Conservation (phyloP, 495 filamentous ascomycete species). For the Podospora didyma region DNA sequence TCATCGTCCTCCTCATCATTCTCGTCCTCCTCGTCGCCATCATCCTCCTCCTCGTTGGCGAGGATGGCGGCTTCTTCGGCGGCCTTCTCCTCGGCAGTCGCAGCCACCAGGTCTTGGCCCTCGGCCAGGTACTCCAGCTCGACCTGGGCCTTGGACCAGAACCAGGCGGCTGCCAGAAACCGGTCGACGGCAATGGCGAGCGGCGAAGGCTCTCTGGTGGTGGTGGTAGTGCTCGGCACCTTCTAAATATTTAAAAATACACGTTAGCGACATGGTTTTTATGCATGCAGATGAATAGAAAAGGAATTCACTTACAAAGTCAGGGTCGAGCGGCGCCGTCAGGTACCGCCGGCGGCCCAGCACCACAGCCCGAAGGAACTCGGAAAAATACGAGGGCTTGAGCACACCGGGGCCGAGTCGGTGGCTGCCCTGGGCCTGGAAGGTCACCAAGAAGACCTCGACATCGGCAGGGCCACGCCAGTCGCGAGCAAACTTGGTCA, state of each 20-base stretch:
- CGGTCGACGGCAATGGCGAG: conserved; percentile 7
- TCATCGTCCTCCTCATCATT: not conserved
- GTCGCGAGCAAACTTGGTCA: not conserved
- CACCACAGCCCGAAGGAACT: not conserved
- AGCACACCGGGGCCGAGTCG: too few relatives aligned
- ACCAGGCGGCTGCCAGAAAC: conserved; percentile 3
- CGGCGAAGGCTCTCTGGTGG: conserved; percentile 1
- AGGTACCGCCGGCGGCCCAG: not conserved
- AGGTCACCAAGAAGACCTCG: not conserved
- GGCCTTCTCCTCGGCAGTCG: not conserved
- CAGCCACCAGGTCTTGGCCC: not conserved
- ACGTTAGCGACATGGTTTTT: not conserved
- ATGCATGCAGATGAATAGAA: not conserved
- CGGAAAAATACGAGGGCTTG: not conserved
- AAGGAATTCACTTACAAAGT: not conserved
- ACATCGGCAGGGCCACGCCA: not conserved
- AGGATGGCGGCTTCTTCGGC: not conserved
- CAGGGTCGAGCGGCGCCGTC: not conserved
- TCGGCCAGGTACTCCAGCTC: conserved; percentile 1
- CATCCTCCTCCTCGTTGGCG: not conserved
- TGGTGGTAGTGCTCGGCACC: not conserved
- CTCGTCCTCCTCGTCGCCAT: not conserved
- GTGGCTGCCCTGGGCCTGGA: not conserved
- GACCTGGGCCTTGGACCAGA: not conserved
- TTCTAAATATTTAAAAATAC: not conserved